Base-by-base conservation (phyloP, 306 rosid genomes). In the Acacia melanoxylon region DNA sequence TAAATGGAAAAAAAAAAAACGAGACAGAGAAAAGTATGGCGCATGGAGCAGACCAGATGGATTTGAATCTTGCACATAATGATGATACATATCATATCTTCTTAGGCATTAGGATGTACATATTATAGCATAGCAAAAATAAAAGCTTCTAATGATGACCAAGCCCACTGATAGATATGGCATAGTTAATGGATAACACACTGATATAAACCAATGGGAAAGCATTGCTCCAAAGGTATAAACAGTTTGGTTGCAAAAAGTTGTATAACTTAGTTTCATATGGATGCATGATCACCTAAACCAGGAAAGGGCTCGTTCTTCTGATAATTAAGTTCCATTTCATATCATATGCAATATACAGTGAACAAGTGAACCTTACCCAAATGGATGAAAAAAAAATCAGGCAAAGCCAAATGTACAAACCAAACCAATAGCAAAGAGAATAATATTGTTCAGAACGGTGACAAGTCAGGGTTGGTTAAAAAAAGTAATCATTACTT, bases 1-100 rank as follows among this genome's bases (percentile, higher is more conserved):
- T 29, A 29, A 27, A 2, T n/a, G n/a, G 1, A 27, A 27, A 1
- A 1, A 27, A 27, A 27, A 27, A 27, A 27, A 27, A 27, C 0
- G 29, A 27, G 29, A 27, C 29, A 27, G 29, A 27, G 29, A 27
- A 27, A 27, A 27, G 29, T 27, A 27, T 27, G 29, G 29, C 1
- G 29, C 29, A 27, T 27, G 29, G 29, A 27, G 29, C 29, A 0
- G 29, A 27, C 29, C 11, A 33, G 54, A 68, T 67, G 67, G 62
- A 44, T 75, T 66, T 63, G 8, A 25, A 35, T 75, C 46, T 54
- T 82, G 68, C 70, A 48, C 14, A 62, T 76, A 51, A 45, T 70
- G 73, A 75, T 42, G 81, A 62, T 42, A 27, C 70, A 62, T 68
- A 22, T 61, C 65, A 48, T 59, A 5, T 31, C 22, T 13, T 51